These are phyloP conservation scores for Erodium texanum DNA, from an alignment of 441 rosid genomes.

Conservation along the genomic window DNA sequence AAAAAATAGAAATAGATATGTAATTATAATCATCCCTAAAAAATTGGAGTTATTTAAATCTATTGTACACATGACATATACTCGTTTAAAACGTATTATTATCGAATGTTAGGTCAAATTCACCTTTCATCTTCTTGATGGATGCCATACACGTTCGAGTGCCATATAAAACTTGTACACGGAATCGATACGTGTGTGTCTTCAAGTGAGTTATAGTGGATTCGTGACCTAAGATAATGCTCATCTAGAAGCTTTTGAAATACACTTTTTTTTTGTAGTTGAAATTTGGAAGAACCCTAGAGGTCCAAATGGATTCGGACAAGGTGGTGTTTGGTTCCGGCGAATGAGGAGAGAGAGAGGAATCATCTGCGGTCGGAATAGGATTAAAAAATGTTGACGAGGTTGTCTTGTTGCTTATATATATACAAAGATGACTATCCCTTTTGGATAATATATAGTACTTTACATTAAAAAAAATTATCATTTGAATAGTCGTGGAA, in stretches of 20 bases:
- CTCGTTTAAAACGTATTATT: background rate
- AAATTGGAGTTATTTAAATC: too few relatives aligned
- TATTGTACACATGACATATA: background rate
- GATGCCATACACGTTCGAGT: background rate
- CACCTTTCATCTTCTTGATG: background rate
- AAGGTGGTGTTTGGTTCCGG: background rate
- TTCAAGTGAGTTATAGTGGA: background rate
- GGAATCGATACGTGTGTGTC: background rate
- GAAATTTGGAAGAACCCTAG: background rate
- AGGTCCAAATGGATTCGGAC: background rate
- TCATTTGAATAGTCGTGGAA: background rate
- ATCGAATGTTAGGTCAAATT: background rate
- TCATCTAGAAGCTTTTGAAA: background rate
- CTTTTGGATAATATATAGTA: background rate
- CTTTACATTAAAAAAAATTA: background rate
- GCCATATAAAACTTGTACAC: background rate
- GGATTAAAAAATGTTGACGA: background rate
- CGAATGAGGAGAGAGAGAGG: too few relatives aligned
- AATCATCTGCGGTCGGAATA: too few relatives aligned
- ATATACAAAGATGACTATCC: background rate
- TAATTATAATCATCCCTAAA: too few relatives aligned
- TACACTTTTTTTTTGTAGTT: background rate
- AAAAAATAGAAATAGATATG: too few relatives aligned
- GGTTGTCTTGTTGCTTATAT: background rate
- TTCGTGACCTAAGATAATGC: background rate